Evolutionary conservation across 495 filamentous ascomycete genomes (phyloP), one percentile per base, ranked within the genome.

Genomic region (Penicillium odoratum): DNA sequence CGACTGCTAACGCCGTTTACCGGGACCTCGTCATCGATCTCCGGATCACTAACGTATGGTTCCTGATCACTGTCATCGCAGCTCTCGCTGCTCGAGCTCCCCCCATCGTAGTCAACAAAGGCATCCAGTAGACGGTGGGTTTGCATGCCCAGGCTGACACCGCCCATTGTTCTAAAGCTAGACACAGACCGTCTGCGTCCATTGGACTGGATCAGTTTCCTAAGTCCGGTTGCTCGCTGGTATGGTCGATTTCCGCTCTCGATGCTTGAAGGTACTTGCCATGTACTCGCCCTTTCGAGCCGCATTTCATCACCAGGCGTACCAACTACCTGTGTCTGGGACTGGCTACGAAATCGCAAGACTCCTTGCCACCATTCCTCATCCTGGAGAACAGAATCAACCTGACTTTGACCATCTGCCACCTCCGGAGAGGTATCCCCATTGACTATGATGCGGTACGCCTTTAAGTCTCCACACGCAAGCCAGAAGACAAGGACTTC

Each of bases 291-390:
- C 29, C 65, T 60, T 10, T 69, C 68, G 2, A 74, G 63, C 5
- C 60, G 58, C 16, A 65, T 55, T 25, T 67, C 52, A 13, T 64
- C 56, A 53, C 44, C 52, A 15, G 33, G 36, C 31, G 57, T 51
- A 6, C 63, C 65, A 56, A 62, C 9, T 50, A 59, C 15, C 63
- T 53, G 4, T 59, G 60, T 58, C 21, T 69, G 58, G 26, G 60
- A 53, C 36, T 61, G 70, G 31, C 78, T 79, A 47, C 89, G 80
- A 36, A 84, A 73, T 55, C 69, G 78, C 58, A 84, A 80, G n/a
- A 93, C 72, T 40, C 91, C 88, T 56, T 87, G 81, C 91, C 91
- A 95, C 91, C 91, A 95, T 38, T 85, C 85, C 62, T 94, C 85
- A 15, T 85, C 80, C 55, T 81, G 80, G 44, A 94, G 68, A 43